Base-by-base conservation (phyloP, 78 protist genomes). In the Dictyostelium capitatum region DNA sequence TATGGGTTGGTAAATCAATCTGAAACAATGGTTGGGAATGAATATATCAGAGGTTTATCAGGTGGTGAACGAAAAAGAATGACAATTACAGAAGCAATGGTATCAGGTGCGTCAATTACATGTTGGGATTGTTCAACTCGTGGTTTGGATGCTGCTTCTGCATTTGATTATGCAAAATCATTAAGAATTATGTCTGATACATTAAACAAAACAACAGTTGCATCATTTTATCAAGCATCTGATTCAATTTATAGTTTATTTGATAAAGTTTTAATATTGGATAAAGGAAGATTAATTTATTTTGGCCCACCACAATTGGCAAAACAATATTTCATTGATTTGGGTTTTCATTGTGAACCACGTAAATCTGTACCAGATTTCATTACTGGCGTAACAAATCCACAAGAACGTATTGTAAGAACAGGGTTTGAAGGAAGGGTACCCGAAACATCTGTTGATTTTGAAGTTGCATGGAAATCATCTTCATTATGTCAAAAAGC, bases 31-130 rank as follows among this genome's bases (percentile, higher is more conserved):
- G 89, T 90, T 81, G 95, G 95, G 28, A 90, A 90, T 48, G 95
- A 79, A 19, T 90, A 47, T 57, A 41, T 90, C 47, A 59, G 95
- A 41, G 95, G 95, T 54, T 51, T 90, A 51, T 79, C 89, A 5
- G 95, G 95, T 59, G 95, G 95, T 62, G 95, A 90, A 41, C 23
- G 95, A 17, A 90, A 90, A 59, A 80, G 95, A 65, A 69, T 69
- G 23, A 90, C 95, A 12, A 90, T 90, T 37, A 78, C 89, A 3
- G 95, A 90, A 11, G 95, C 95, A 47, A 90, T 90, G 95, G 95
- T 90, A 11, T 80, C 90, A 17, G 80, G 57, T 50, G 53, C 95
- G 30, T 80, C 95, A 9, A 81, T 90, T 51, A 81, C 72, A n/a
- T 78, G 89, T 48, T 90, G 83, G 83, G 95, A 90, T 69, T 79